Evolutionary conservation across 2,329 filamentous ascomycete genomes (phyloP), one percentile per base, ranked within the genome.

Genomic region (Ascochyta clinopodiicola): DNA sequence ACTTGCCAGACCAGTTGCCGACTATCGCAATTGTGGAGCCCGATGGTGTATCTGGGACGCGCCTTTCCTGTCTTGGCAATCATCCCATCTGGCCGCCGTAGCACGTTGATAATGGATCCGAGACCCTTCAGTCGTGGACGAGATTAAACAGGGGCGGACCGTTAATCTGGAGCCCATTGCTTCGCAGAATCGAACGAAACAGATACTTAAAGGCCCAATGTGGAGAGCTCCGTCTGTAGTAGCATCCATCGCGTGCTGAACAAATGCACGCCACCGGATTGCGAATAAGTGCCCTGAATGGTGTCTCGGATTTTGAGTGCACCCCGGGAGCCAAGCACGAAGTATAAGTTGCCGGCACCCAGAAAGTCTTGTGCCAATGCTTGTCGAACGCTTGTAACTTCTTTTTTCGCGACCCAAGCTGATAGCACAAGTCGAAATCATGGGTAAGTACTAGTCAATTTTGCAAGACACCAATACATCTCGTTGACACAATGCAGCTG

Each of bases 1-100:
- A 39, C 19, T 19, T 25, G 36, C 36, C 36, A 24, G 29, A 35
- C 21, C 27, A 38, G 17, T 36, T 52, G 42, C 36, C 46, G 43
- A 42, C 43, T 53, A 53, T 53, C 50, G 50, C 50, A 53, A 53
- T 53, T 53, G 50, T 47, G 50, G 50, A 46, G 50, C 37, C 44
- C 43, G 19, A 53, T 53, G 50, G 44, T 53, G 50, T 43, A 53
- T 47, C 22, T 29, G 22, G 43, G 37, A 43, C 50, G 43, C 29
- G n/a, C 50, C 37, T 53, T 53, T n/a, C 44, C 44, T 13, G 32
- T 53, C 19, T 17, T 36, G 50, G 50, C 34, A 15, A 37, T 25
- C 32, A 43, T 25, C 44, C 37, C 43, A 47, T 47, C 44, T 37
- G 37, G 31, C 25, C 36, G 17, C 29, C 13, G 13, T 31, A 15